Evolutionary conservation across 1,284 basidiomycete species (phyloP), one percentile per base, ranked within the genome.

Genomic region (Pseudozyma sp.): DNA sequence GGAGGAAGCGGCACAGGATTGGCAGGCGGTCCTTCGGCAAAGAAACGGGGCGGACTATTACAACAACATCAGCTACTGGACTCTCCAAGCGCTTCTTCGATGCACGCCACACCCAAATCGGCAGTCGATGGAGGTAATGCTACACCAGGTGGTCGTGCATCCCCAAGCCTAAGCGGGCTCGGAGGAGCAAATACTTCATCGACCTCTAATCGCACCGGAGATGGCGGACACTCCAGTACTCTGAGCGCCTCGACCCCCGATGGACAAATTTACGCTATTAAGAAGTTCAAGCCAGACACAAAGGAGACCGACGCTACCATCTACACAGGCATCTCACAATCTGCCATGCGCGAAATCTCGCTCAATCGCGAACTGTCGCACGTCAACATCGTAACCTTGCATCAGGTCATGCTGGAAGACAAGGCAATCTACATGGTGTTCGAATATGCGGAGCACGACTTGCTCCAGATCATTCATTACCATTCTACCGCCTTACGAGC

Each of bases 241-340:
- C 13, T 42, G 2, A 34, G 13, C 35, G 38, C 9, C 10, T 16
- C 43, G 16, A 48, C 59, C 12, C 66, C 66, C 0, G 77, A 74
- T 42, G 55, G 52, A 16, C 75, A 77, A 49, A 63, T 85, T 51
- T 92, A 94, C 81, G 97, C 96, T 5, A 98, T 99, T 87, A 99
- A 99, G 87, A 99, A 99, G 86, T 99, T 99, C 88, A 99, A 99
- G 85, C 95, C 96, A 0, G 97, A 99, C 88, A 66, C 58, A 14
- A 98, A 98, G 54, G 83, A 85, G 38, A 75, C 72, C 18, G 82
- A 85, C 36, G 55, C 70, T 54, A 52, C 63, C 19, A 93, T 93
- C 0, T 99, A 97, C 85, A 97, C 95, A 9, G 97, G 97, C 5
- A 96, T 99, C 82, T 96, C 93, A 82, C 97, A 98, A 87, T 95